These are phyloP conservation scores for Coemansia sp. DNA, from an alignment of 192 early-diverging fungal species.

Conservation along the genomic window DNA sequence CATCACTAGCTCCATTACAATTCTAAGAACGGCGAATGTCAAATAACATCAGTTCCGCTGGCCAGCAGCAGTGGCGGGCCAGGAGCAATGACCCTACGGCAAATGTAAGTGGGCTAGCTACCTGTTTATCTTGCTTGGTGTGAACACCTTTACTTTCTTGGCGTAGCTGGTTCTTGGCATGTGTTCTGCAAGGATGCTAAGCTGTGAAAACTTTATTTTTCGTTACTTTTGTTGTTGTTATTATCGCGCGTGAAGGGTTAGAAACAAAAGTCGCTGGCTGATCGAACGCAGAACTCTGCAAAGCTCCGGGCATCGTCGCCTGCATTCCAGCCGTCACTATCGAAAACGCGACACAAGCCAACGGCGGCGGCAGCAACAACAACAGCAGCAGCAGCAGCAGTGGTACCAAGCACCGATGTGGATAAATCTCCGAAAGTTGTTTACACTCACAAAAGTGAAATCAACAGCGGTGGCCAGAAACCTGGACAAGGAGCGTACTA, in stretches of 20 bases:
- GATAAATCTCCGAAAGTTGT: not conserved
- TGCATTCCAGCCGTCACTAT: slow-evolving; percentile 38
- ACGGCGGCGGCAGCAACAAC: not conserved
- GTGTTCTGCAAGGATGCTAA: too few species aligned
- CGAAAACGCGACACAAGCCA: slow-evolving; percentile 15
- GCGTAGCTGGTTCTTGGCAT: too few species aligned
- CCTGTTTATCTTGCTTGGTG: not conserved
- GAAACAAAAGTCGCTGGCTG: slow-evolving; percentile 8
- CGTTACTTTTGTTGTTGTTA: too few species aligned
- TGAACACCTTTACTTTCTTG: too few species aligned
- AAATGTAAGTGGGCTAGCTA: not conserved
- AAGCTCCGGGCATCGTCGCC: slow-evolving; percentile 52
- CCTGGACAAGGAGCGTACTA: not conserved
- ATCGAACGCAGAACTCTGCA: slow-evolving; percentile 9
- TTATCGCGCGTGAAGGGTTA: not conserved
- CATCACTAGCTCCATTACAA: not conserved
- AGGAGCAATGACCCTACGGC: not conserved
- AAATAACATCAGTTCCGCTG: not conserved
- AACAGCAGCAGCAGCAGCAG: not conserved
- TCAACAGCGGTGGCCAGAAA: slow-evolving; percentile 1
- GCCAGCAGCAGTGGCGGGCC: slow-evolving; percentile 7
- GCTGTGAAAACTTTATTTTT: too few species aligned
- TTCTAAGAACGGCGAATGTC: not conserved
- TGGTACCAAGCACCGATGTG: not conserved
- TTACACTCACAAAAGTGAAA: slow-evolving; percentile 2